Base-by-base conservation (phyloP, 2,329 filamentous ascomycete genomes). In the Fusarium torulosum region DNA sequence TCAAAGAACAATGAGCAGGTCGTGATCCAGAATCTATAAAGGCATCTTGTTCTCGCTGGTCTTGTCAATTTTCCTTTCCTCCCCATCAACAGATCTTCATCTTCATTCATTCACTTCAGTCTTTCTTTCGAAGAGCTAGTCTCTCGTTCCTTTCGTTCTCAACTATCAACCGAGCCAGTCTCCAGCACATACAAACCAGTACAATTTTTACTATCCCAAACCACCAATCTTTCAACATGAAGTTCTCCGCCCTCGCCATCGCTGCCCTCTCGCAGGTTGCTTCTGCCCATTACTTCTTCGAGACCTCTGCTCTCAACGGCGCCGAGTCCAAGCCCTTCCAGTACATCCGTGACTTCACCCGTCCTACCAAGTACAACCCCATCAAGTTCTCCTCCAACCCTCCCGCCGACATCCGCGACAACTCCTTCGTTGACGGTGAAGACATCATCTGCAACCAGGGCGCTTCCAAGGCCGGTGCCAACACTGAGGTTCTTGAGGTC, bases 41-140 rank as follows among this genome's bases (percentile, higher is more conserved):
- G 45, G 29, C 17, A 61, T 61, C 55, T 31, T 15, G 11, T 45
- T n/a, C 23, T 33, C 40, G 50, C 25, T 21, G 4, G 19, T 31
- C 20, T 61, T 53, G 45, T 53, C 55, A 8, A 17, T 41, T 45
- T 61, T 60, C 15, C 10, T 31, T 21, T 37, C 19, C 40, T 41
- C 55, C 23, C 55, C 58, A 61, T 53, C 58, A 61, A 45, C 58
- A 61, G 55, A 60, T 60, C 58, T 61, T 61, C 58, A 61, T 60
- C 42, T 60, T 60, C 58, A 60, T 61, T 60, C 58, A 60, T 60
- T 60, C 58, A 53, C 58, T 60, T 60, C 58, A 60, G 58, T 60
- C 58, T 60, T 61, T 61, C 58, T 60, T 61, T 61, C 55, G 58
- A 61, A 61, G 58, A 61, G 58, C 58, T 61, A 61, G 58, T 60